Conservation (phyloP, 495 filamentous ascomycete species). For the Ascobolus immersus region DNA sequence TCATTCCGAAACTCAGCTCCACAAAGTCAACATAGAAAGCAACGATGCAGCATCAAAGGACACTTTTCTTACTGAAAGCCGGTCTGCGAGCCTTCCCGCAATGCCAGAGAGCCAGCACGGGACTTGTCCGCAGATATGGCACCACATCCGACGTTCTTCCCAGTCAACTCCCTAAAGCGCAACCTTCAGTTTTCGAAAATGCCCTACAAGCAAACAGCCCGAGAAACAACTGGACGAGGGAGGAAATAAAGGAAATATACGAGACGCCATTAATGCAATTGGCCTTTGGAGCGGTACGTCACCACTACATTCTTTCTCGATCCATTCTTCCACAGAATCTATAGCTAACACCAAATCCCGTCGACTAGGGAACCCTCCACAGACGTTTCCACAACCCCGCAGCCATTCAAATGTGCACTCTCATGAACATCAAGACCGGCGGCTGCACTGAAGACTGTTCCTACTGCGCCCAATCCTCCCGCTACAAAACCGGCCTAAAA, state of each 20-base stretch:
- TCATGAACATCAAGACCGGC: constrained; percentile 90
- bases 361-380: constrained; percentile 38
- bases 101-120: too few relatives aligned
- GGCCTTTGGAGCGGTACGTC: constrained; percentile 41
- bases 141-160: too few relatives aligned
- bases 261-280: constrained; percentile 53
- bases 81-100: too few relatives aligned
- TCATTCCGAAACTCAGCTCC: too few relatives aligned
- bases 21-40: too few relatives aligned
- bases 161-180: too few relatives aligned
- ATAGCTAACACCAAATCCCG: not conserved
- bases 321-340: not conserved
- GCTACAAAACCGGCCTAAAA: constrained; percentile 50
- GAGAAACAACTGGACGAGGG: constrained; percentile 48
- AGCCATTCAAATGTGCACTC: constrained; percentile 63
- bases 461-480: constrained; percentile 68
- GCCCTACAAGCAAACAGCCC: constrained; percentile 32
- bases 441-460: constrained; percentile 71
- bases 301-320: not conserved
- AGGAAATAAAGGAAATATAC: constrained; percentile 52
- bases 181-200: too few relatives aligned
- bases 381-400: constrained; percentile 55
- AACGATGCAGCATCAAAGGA: too few relatives aligned
- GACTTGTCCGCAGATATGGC: too few relatives aligned
- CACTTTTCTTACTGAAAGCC: too few relatives aligned